A percentile compares a stretch with the other conserved stretches of the same genome.
These are phyloP conservation scores for Calvatia gigantea DNA, from an alignment of 768 basidiomycete species.

Conservation along the genomic window DNA sequence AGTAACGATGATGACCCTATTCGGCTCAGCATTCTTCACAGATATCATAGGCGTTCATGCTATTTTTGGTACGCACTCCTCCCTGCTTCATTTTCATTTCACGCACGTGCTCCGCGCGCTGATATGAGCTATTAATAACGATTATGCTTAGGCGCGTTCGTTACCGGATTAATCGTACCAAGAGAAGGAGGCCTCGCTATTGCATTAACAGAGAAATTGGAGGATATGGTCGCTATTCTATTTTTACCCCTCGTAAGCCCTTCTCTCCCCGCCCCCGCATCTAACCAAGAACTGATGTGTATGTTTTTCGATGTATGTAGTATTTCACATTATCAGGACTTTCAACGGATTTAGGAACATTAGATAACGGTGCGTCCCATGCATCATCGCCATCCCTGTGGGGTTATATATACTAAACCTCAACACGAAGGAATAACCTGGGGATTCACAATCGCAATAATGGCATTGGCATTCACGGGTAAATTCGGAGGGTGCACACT, in stretches of 20 bases:
- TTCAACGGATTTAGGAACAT: conserved; percentile 80
- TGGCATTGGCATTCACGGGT: conserved; percentile 71
- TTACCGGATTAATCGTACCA: conserved; percentile 80
- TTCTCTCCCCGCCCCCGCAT: not conserved
- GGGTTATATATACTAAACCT: not conserved
- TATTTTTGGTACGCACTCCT: conserved; percentile 63
- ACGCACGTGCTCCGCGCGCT: too few relatives aligned
- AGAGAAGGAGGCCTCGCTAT: conserved; percentile 86
- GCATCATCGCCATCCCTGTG: not conserved
- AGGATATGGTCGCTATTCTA: conserved; percentile 89
- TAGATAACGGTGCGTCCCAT: conserved; percentile 61
- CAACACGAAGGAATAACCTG: conserved; percentile 63
- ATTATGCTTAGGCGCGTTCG: conserved; percentile 63
- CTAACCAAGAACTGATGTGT: conserved; percentile 4
- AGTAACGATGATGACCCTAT: conserved; percentile 70
- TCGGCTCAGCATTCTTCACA: conserved; percentile 89
- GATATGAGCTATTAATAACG: too few relatives aligned
- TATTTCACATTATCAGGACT: conserved; percentile 94
- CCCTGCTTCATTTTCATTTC: not conserved
- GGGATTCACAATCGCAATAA: conserved; percentile 84
- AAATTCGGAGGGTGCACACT: conserved; percentile 87
- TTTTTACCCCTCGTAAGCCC: conserved; percentile 79
- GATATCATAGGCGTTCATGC: conserved; percentile 91
- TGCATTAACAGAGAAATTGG: conserved; percentile 90
- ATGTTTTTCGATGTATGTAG: conserved; percentile 28